These are phyloP conservation scores for Mariannaea sp. DNA, from an alignment of 2,329 filamentous ascomycete genomes.

Conservation along the genomic window DNA sequence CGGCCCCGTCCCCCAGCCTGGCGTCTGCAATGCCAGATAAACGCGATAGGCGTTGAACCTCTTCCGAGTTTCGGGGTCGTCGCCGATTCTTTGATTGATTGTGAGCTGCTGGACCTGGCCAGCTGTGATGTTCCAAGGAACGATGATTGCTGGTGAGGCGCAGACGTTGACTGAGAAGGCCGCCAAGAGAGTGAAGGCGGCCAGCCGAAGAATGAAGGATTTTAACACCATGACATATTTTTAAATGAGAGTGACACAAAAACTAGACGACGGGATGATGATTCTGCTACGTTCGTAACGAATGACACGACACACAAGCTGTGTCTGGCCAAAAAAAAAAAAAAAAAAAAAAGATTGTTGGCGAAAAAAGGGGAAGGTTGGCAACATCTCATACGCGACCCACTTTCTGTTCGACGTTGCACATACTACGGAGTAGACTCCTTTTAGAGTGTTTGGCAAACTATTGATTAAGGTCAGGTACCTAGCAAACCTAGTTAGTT, in stretches of 20 bases:
- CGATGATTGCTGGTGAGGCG: slow-evolving; percentile 19
- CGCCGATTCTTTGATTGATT: slow-evolving; percentile 21
- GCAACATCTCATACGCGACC: no score
- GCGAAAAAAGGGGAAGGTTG: no score
- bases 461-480: no score
- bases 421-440: no score
- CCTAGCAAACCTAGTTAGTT: no score
- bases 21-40: slow-evolving; percentile 27
- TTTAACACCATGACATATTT: slow-evolving; percentile 21
- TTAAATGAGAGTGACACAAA: slow-evolving; percentile 1
- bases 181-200: slow-evolving; percentile 25
- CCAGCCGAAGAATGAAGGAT: slow-evolving; percentile 15
- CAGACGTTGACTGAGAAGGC: slow-evolving; percentile 6
- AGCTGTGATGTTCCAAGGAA: slow-evolving; percentile 32
- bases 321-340: no score
- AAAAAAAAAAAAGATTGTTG: no score
- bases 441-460: no score
- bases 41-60: slow-evolving; percentile 29
- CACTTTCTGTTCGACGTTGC: no score
- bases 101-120: slow-evolving; percentile 20
- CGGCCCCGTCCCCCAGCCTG: slow-evolving; percentile 30
- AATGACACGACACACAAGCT: no score
- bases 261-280: not conserved
- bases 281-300: not conserved
- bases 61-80: slow-evolving; percentile 20